These are phyloP conservation scores for Croton setiger DNA, from an alignment of 441 rosid species.

Conservation along the genomic window DNA sequence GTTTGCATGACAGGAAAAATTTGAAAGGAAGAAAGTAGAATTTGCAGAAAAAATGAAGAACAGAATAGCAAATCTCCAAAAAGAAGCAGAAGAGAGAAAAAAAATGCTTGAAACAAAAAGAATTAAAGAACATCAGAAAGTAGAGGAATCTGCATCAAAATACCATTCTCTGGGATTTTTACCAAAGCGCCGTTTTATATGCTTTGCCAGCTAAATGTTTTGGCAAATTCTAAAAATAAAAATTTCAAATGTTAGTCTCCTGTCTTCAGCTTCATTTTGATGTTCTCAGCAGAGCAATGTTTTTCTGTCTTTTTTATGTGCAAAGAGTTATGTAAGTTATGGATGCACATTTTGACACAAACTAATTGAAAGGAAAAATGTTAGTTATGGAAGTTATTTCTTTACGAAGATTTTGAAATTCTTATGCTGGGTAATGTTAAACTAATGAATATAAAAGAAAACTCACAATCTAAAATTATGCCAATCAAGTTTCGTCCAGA, in stretches of 20 bases:
- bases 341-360: neutral
- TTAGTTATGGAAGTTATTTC: neutral
- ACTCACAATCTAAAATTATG: neutral
- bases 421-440: too few relatives aligned
- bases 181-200: constrained; percentile 40
- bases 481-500: neutral
- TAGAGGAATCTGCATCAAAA: constrained; percentile 43
- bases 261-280: constrained; percentile 1
- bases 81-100: constrained; percentile 45
- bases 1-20: constrained; percentile 32
- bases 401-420: neutral
- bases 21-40: constrained; percentile 40
- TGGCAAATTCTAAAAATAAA: neutral
- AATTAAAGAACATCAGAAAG: constrained; percentile 32
- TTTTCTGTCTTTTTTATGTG: neutral
- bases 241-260: neutral
- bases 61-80: constrained; percentile 41
- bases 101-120: constrained; percentile 33
- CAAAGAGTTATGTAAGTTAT: neutral
- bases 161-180: constrained; percentile 37
- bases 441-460: too few relatives aligned
- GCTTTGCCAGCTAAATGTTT: constrained; percentile 29
- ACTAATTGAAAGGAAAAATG: neutral
- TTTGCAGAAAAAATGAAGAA: constrained; percentile 46
- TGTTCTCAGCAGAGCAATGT: neutral